Base-by-base conservation (phyloP, 140 eudicot species). In the Stevia rebaudiana region DNA sequence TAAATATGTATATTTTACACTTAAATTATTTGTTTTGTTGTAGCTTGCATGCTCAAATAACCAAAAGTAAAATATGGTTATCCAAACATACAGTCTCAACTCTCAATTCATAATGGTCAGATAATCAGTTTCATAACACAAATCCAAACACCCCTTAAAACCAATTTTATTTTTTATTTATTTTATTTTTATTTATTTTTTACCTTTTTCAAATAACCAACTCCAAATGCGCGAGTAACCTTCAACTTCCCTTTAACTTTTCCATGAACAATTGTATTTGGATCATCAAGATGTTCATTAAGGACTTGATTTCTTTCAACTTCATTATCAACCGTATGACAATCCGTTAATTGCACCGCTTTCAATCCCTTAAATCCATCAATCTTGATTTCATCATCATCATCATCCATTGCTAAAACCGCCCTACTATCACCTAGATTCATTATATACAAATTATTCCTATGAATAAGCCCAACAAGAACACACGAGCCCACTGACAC, bases 211-310 rank as follows among this genome's bases (percentile, higher is more conserved):
- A 91, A 63, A 80, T 91, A 91, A 63, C 98, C 98, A 43, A 91
- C 98, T 44, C 98, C 98, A 78, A 91, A 89, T 5, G 98, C 98
- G 47, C 98, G 82, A 46, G 98, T 91, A 68, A 91, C 98, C 74
- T 91, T 91, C 58, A 91, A 67, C 82, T 85, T 91, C 30, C 96
- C 98, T 80, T 91, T 91, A 57, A 91, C 92, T 78, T 81, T 91
- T 28, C 98, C 96, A 28, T 70, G 89, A 52, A 78, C 56, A 68
- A 91, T 67, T 24, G 86, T 69, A 8, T 74, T 62, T 0, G 98
- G 92, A 70, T 91, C 98, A 73, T 91, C 92, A 1, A 87, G 95
- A 83, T 91, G 98, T 49, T 83, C 84, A 6, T 66, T 56, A 19
- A 87, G 28, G 46, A 91, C 73, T 78, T 67, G 86, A 51, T 70